Base-by-base conservation (phyloP, 2,329 filamentous ascomycete species). In the Colletotrichum destructivum region DNA sequence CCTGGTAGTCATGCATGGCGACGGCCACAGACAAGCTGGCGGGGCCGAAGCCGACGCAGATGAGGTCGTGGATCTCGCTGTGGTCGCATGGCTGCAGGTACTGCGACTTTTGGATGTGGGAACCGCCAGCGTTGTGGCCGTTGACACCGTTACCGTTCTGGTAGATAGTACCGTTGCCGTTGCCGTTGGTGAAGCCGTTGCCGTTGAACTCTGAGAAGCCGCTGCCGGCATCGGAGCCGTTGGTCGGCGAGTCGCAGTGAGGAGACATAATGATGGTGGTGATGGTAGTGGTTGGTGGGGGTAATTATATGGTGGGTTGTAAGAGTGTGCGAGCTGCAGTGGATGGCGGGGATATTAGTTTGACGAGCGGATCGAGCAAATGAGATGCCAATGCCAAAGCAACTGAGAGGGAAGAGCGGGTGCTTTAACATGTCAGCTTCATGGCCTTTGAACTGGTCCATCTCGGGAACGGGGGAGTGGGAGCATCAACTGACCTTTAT, bases 31-130 rank as follows among this genome's bases (percentile, higher is more conserved):
- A 92, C 46, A 98, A 87, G 72, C 94, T 96, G 38, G 96, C 96
- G 23, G 96, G 96, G 9, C 96, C 96, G 79, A 98, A 98, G 31
- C 96, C 96, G 67, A 98, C 90, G 81, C 95, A 98, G 75, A 98
- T 86, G 64, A 98, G 86, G 81, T 98, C 96, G 80, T 95, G 92
- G 42, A 94, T 84, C 61, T 93, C 89, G 74, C 92, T 88, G 64
- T 87, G 81, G 35, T 86, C 82, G 3, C 88, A 86, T n/a, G 88
- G 82, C 62, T 81, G 84, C 18, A 92, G 83, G 62, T 73, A 71
- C 71, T 84, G 82, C 13, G 87, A 87, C 68, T 77, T 51, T 44
- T 72, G 63, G 40, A 68, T 54, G 52, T 38, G 70, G 63, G 54
- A 62, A 26, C 18, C 18, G 54, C 13, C 16, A 61, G 40, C 62